Evolutionary conservation across 768 basidiomycete species (phyloP).

Genomic region (Candolleomyces eurysporus): DNA sequence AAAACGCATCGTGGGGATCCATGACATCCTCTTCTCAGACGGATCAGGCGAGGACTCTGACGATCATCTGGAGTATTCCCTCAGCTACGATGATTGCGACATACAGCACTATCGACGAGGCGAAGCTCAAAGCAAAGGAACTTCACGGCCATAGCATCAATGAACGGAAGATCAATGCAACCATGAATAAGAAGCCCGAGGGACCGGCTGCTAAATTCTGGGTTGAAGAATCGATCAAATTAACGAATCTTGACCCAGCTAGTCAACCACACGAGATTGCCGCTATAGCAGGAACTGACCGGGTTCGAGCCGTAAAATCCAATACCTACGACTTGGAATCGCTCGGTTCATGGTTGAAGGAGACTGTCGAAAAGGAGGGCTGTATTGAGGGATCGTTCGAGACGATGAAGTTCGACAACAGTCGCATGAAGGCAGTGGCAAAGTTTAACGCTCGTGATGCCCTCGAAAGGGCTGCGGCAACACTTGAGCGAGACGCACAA

Average conservation of each 20-base stretch:
- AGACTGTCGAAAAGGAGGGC: not conserved
- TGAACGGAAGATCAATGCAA: conserved; percentile 46
- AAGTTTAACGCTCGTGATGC: conserved; percentile 1
- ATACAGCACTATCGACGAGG: conserved; percentile 33
- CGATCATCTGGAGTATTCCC: conserved; percentile 52
- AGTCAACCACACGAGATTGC: not conserved
- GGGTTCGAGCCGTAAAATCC: not conserved
- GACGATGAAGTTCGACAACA: not conserved
- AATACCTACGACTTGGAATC: not conserved
- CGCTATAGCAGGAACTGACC: not conserved
- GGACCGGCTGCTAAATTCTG: conserved; percentile 17
- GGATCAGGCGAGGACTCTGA: conserved; percentile 25
- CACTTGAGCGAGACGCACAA: not conserved
- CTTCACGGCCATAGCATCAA: conserved; percentile 34
- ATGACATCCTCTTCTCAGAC: conserved; percentile 33
- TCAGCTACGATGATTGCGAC: conserved; percentile 43
- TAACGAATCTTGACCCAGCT: conserved; percentile 1
- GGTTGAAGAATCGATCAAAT: not conserved
- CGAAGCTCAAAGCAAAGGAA: conserved; percentile 30
- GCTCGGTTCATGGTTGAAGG: not conserved
- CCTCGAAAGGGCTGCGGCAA: not conserved
- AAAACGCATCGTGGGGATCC: conserved; percentile 35
- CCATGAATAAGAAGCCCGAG: conserved; percentile 38
- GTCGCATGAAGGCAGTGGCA: not conserved
- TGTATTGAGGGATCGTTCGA: not conserved